Conservation (phyloP, 176 grass and related monocot species). For the Avena sativa region DNA sequence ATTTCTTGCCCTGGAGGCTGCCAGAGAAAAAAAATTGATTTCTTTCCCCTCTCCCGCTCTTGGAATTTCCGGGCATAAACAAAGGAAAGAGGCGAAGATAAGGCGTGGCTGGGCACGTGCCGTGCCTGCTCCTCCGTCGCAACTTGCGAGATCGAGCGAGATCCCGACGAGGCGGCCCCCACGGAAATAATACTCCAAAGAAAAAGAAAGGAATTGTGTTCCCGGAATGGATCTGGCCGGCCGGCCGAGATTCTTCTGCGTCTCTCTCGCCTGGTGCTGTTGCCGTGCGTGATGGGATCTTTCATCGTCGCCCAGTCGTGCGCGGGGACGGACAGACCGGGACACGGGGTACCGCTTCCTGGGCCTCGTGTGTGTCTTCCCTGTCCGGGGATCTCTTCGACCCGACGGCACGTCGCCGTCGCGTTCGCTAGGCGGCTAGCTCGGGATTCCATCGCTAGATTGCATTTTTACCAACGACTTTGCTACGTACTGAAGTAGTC, state of each 20-base stretch:
- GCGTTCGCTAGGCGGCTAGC: background rate
- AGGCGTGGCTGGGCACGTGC: conserved; percentile 16
- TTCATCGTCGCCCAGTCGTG: too few relatives aligned
- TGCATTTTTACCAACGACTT: background rate
- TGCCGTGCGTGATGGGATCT: background rate
- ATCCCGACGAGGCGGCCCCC: background rate
- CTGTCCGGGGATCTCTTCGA: background rate
- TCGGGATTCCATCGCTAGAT: background rate
- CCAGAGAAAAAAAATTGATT: background rate
- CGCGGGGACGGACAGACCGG: too few relatives aligned
- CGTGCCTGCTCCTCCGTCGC: conserved; percentile 19
- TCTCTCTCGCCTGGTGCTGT: background rate
- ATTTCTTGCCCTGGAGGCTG: background rate
- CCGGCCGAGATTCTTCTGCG: background rate
- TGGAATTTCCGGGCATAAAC: background rate
- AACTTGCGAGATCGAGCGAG: background rate
- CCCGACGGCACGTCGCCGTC: background rate
- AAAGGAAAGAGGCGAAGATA: background rate
- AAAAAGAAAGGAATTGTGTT: background rate
- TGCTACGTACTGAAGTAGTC: too few relatives aligned
- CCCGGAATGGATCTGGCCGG: conserved; percentile 3
- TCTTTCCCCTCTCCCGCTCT: background rate
- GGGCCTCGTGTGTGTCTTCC: too few relatives aligned
- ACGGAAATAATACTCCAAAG: background rate
- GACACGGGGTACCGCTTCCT: background rate